A percentile compares a stretch with the other conserved stretches of the same genome.
Conservation (phyloP, 2,329 filamentous ascomycete genomes). For the Blastomyces emzantsi region DNA sequence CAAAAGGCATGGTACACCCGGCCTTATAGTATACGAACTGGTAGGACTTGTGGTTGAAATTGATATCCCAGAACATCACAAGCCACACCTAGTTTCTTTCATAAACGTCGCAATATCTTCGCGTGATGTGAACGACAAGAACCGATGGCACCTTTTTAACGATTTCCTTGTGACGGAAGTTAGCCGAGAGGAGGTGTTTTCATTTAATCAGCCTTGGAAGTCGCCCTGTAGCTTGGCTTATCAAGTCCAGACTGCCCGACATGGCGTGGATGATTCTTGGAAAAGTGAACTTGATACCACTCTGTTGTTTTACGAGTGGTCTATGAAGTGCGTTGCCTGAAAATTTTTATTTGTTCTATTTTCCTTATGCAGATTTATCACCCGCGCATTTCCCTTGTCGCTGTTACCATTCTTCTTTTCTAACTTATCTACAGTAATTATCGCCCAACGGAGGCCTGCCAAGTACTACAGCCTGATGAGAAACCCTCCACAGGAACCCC, state of each 20-base stretch:
- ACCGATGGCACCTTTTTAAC: slow-evolving; percentile 93
- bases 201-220: slow-evolving; percentile 90
- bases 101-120: slow-evolving; percentile 60
- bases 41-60: slow-evolving; percentile 87
- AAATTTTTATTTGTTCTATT: background rate
- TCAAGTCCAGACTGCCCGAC: slow-evolving; percentile 71
- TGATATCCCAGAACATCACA: slow-evolving; percentile 73
- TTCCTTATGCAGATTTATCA: background rate
- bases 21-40: slow-evolving; percentile 81
- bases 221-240: slow-evolving; percentile 79
- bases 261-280: slow-evolving; percentile 79
- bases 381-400: no score
- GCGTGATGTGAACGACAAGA: slow-evolving; percentile 45
- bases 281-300: slow-evolving; percentile 74
- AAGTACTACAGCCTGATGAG: slow-evolving; percentile 46
- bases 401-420: background rate
- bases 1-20: slow-evolving; percentile 66
- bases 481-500: slow-evolving; percentile 62
- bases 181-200: slow-evolving; percentile 70
- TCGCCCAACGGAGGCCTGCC: slow-evolving; percentile 31
- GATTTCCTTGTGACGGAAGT: slow-evolving; percentile 86
- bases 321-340: slow-evolving; percentile 36
- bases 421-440: slow-evolving; percentile 23
- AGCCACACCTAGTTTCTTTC: slow-evolving; percentile 82
- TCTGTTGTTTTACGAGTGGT: slow-evolving; percentile 68